phyloP scores from a whole-genome alignment of 2,329 filamentous ascomycete species.

The Colletotrichum incanum region DNA sequence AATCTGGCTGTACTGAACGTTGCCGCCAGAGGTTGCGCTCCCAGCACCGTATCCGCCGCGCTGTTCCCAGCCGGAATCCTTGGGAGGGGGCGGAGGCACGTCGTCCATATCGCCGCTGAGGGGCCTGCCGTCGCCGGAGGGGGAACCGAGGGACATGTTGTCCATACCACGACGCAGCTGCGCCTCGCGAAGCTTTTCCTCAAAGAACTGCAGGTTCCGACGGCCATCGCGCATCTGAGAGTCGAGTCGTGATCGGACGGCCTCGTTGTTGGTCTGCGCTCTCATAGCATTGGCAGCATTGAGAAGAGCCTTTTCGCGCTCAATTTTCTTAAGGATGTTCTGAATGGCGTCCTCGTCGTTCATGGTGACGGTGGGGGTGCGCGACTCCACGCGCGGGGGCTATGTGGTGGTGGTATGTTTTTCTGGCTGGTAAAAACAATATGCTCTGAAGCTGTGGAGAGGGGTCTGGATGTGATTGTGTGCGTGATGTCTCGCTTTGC shows the following conservation, averaged over 20 bases:
- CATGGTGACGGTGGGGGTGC: slow-evolving; percentile 64
- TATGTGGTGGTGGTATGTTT: slow-evolving; percentile 14
- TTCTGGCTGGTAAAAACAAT: slow-evolving; percentile 9
- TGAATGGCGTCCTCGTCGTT: slow-evolving; percentile 77
- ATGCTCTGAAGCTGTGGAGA: slow-evolving; percentile 2
- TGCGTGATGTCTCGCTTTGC: slow-evolving; percentile 8
- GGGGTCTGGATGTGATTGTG: neutral
- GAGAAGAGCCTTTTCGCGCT: slow-evolving; percentile 96
- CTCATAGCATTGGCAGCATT: slow-evolving; percentile 95
- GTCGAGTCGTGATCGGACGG: slow-evolving; percentile 91
- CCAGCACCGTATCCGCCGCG: slow-evolving; percentile 53
- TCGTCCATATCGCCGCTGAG: slow-evolving; percentile 62
- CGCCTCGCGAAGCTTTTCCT: slow-evolving; percentile 90
- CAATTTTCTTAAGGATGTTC: slow-evolving; percentile 96
- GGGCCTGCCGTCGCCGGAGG: slow-evolving; percentile 59
- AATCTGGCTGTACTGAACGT: slow-evolving; percentile 68
- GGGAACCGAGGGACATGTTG: slow-evolving; percentile 74
- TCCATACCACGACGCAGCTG: slow-evolving; percentile 84
- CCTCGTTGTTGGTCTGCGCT: slow-evolving; percentile 94
- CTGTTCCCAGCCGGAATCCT: slow-evolving; percentile 67
- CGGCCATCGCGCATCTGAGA: slow-evolving; percentile 94
- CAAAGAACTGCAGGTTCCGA: slow-evolving; percentile 95
- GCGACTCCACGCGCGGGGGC: slow-evolving; percentile 55
- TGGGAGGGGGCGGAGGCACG: slow-evolving; percentile 80
- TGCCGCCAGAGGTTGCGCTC: slow-evolving; percentile 76